phyloP scores from a whole-genome alignment of 139 green algal species.

The Volvox reticuliferus region DNA sequence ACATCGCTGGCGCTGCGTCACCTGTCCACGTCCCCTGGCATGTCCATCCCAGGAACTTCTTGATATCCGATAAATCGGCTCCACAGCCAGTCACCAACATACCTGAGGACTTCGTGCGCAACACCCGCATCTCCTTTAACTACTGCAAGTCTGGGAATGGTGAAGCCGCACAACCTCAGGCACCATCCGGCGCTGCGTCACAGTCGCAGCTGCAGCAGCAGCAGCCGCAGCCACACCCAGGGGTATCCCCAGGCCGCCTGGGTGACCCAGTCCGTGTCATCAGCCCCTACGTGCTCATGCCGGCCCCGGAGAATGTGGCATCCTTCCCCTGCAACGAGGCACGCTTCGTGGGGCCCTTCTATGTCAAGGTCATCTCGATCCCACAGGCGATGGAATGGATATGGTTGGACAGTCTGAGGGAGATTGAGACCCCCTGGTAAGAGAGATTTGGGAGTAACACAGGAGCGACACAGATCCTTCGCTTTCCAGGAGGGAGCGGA shows the following conservation, averaged over 20 bases:
- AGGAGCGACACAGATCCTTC: no score
- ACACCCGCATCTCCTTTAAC: not conserved
- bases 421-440: not conserved
- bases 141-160: not conserved
- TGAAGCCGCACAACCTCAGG: not conserved
- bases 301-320: not conserved
- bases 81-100: not conserved
- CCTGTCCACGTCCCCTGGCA: not conserved
- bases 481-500: no score
- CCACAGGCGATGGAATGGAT: constrained; percentile 17
- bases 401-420: constrained; percentile 17
- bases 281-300: not conserved
- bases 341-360: not conserved
- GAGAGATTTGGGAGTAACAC: not conserved
- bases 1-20: not conserved
- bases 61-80: not conserved
- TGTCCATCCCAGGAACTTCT: not conserved
- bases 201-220: not conserved
- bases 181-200: no score
- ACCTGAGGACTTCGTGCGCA: not conserved
- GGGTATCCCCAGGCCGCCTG: not conserved
- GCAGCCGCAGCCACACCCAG: not conserved
- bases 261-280: not conserved
- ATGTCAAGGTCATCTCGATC: not conserved
- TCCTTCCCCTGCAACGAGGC: not conserved